These are phyloP conservation scores for Diaporthe humulicola DNA, from an alignment of 2,329 filamentous ascomycete genomes.

Conservation along the genomic window DNA sequence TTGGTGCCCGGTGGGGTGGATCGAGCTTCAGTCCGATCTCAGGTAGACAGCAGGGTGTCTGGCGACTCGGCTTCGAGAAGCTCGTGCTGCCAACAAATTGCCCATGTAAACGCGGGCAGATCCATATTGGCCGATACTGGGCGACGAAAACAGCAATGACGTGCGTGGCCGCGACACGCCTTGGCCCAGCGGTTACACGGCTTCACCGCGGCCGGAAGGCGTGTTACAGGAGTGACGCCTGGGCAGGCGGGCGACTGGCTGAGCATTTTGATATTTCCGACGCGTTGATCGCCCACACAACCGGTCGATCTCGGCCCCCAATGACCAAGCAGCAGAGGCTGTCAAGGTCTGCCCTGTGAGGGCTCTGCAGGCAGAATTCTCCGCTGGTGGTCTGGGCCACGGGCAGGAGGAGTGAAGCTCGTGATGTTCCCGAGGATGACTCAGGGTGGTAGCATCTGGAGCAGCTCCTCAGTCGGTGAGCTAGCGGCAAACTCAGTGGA, in stretches of 20 bases:
- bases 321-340: not conserved
- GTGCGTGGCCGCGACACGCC: slow-evolving; percentile 26
- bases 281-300: slow-evolving; percentile 6
- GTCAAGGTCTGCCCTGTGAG: slow-evolving; percentile 11
- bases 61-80: slow-evolving; percentile 17
- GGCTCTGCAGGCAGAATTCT: slow-evolving; percentile 2
- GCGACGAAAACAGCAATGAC: slow-evolving; percentile 22
- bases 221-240: slow-evolving; percentile 20
- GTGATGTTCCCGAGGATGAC: slow-evolving; percentile 23
- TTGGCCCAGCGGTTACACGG: slow-evolving; percentile 28
- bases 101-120: not conserved
- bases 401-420: slow-evolving; percentile 8
- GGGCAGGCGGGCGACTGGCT: slow-evolving; percentile 8
- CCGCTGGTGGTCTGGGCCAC: slow-evolving; percentile 2
- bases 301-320: slow-evolving; percentile 8
- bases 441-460: slow-evolving; percentile 26
- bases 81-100: not conserved
- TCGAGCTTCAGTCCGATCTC: slow-evolving; percentile 1
- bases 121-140: slow-evolving; percentile 14
- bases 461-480: slow-evolving; percentile 28
- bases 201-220: slow-evolving; percentile 26
- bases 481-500: slow-evolving; percentile 32
- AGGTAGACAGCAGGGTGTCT: not conserved
- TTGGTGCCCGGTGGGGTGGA: not conserved
- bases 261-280: slow-evolving; percentile 8